Percentiles rank a stretch among this genome's conserved stretches.
These are phyloP conservation scores for Eugenia klotzschiana DNA, from an alignment of 441 rosid species.

Conservation along the genomic window DNA sequence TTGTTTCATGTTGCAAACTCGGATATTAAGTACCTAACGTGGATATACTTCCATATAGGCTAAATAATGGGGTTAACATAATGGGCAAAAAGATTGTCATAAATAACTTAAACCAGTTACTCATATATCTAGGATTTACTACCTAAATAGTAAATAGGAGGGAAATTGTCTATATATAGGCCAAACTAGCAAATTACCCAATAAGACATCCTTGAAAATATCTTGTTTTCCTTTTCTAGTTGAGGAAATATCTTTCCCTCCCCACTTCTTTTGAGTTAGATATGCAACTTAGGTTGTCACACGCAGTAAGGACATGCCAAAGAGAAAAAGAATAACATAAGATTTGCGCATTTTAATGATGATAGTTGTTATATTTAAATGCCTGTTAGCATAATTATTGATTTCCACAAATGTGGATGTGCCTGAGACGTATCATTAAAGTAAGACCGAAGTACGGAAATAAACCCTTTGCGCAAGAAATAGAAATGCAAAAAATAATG, in stretches of 20 bases:
- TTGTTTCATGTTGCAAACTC: neutral
- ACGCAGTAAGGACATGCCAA: neutral
- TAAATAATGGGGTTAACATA: neutral
- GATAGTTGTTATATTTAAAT: neutral
- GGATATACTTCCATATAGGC: neutral
- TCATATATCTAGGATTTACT: neutral
- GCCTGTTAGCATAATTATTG: neutral
- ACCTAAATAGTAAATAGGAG: neutral
- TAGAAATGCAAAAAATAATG: neutral
- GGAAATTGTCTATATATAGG: neutral
- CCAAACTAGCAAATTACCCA: neutral
- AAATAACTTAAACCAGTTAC: neutral
- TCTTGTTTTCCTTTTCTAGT: neutral
- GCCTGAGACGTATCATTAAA: neutral
- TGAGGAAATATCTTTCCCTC: neutral
- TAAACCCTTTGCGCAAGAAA: neutral
- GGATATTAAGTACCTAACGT: neutral
- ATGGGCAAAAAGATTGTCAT: neutral
- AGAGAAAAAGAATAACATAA: neutral
- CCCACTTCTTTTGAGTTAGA: neutral
- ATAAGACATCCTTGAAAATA: neutral
- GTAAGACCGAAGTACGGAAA: neutral
- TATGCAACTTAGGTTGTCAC: neutral
- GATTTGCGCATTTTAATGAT: too few relatives aligned
- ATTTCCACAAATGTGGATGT: neutral